Base-by-base conservation (phyloP, 805 yeast genomes). In the Candida fluviatilis region DNA sequence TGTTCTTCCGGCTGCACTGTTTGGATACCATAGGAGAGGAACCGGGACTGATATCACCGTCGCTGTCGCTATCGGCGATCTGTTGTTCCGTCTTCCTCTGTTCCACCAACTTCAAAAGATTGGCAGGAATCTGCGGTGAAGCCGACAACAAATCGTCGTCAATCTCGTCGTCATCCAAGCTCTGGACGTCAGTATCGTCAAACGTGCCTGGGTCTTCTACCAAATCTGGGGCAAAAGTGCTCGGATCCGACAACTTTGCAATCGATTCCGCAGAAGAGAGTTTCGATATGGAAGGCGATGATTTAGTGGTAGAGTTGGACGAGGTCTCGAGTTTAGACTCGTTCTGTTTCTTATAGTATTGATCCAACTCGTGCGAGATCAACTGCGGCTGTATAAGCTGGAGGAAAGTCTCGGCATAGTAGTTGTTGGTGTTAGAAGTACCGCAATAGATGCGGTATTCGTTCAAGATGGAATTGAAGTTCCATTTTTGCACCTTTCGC, bases 401-500 rank as follows among this genome's bases (percentile, higher is more conserved):
- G 33, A 91, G 61, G 49, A 84, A 88, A 3, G 82, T 82, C 54
- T 90, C 96, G 15, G 88, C 86, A 47, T 75, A 77, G 55, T 88
- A 89, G 50, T 81, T 88, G 19, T 36, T 45, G 33, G 83, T 71
- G 48, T 83, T 79, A 19, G 47, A 46, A 5, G 50, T 43, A 1
- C 71, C 71, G 6, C 64, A 57, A 58, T 79, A 85, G 6, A 85
- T 69, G 37, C 96, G 68, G 60, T 88, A 93, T 57, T 91, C 98
- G 50, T 82, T 83, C 16, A 89, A 75, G 4, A 91, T 78, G 14
- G 95, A 82, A 17, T 90, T 78, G 54, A 84, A 83, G 49, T 80
- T 82, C 98, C 97, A 91, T 60, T 84, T 84, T 59, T 87, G 93
- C 28, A 90, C 69, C 55, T 83, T 81, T 36, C 99, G 69, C 24